Evolutionary conservation across 2,329 filamentous ascomycete species (phyloP), one percentile per base, ranked within the genome.

Genomic region (Daldinia sp.): DNA sequence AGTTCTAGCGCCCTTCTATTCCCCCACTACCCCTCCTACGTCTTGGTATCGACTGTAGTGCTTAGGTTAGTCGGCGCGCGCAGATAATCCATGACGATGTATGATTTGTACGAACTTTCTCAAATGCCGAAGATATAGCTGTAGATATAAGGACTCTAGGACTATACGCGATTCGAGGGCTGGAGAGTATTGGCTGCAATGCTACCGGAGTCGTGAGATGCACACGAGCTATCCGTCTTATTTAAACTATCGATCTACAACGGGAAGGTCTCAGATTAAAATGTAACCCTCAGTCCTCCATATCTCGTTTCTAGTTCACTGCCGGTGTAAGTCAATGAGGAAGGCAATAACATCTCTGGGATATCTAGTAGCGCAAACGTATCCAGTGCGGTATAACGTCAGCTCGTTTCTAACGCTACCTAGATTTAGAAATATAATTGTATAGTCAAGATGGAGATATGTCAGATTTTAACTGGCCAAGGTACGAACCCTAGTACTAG

Each of bases 1-100:
- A 60, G 66, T 77, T 76, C 75, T 72, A 76, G 71, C 69, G 70
- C 55, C 57, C 52, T 59, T 35, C 23, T 30, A 29, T n/a, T 35
- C 47, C 60, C 58, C 58, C 56, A 58, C 61, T 48, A 58, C 48
- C 48, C 53, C 56, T 29, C 59, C 48, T 47, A 6, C 17, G 27
- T 19, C 1, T 25, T 29, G 34, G 37, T 61, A 37, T 35, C 17
- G 37, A 17, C 47, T 23, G 45, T 54, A 32, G 37, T 56, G 61
- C 61, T 64, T 60, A n/a, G n/a, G n/a, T n/a, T n/a, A 64, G 61
- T 56, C 23, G 56, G 23, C 50, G 45, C 55, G 29, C 51, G 32
- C 17, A 45, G 11, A n/a, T 34, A 48, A 39, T 39, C 39, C 39
- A 3, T 39, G 35, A 15, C 25, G 11, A 19, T 30, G 25, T 48